Conservation (phyloP, 495 filamentous ascomycete species). For the Barbatosphaeria neglecta region DNA sequence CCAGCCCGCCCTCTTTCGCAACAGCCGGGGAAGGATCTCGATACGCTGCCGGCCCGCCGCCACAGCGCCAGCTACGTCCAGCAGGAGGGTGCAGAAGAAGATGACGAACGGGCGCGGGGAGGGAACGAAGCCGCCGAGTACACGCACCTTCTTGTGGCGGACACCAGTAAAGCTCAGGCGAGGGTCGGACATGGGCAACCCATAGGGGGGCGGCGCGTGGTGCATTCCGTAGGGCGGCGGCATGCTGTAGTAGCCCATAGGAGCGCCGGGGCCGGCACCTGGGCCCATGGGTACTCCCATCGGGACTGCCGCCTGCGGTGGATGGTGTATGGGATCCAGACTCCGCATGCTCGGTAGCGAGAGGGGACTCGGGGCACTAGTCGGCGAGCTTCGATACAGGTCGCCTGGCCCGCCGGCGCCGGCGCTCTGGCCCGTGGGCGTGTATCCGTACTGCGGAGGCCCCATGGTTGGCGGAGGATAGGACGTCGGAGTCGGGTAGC, state of each 20-base stretch:
- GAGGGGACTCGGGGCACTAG: constrained; percentile 36
- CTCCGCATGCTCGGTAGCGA: constrained; percentile 58
- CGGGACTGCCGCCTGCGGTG: constrained; percentile 24
- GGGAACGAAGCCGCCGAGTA: constrained; percentile 1
- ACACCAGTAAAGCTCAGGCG: constrained; percentile 62
- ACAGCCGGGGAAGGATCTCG: no score
- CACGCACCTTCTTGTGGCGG: constrained; percentile 72
- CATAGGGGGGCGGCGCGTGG: constrained; percentile 40
- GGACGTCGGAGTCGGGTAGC: constrained; percentile 43
- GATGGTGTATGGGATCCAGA: constrained; percentile 36
- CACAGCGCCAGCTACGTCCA: no score
- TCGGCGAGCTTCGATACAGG: constrained; percentile 39
- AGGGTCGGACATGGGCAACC: constrained; percentile 45
- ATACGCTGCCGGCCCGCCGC: no score
- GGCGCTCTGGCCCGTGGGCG: constrained; percentile 28
- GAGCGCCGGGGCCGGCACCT: constrained; percentile 6
- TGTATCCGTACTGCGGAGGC: constrained; percentile 42
- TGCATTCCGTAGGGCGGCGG: constrained; percentile 29
- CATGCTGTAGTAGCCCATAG: constrained; percentile 32
- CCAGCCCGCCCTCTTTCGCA: neutral
- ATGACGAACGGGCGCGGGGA: constrained; percentile 8
- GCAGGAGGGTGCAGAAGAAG: constrained; percentile 1
- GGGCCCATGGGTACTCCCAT: constrained; percentile 23
- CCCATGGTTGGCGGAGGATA: constrained; percentile 41
- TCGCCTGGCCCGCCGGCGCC: no score